These are phyloP conservation scores for Apiospora pterosperma DNA, from an alignment of 2,329 filamentous ascomycete genomes.

Conservation along the genomic window DNA sequence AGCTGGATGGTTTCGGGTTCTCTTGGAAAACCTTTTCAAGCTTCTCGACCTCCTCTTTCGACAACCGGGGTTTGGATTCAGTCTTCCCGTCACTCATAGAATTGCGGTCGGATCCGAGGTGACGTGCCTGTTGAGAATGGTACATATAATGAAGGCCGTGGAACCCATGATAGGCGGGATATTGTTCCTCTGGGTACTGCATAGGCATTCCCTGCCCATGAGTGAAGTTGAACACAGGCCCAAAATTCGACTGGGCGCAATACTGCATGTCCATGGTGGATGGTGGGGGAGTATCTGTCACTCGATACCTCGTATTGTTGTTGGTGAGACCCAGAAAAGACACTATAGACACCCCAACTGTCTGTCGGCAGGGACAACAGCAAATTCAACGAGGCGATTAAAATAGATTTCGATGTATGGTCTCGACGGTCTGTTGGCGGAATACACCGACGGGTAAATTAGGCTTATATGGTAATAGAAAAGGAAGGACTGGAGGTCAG, in stretches of 20 bases:
- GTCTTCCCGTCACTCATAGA: conserved; percentile 25
- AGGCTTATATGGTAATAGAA: conserved; percentile 7
- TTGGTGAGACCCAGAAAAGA: background rate
- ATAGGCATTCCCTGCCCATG: conserved; percentile 20
- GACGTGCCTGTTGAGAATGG: conserved; percentile 22
- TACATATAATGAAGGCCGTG: conserved; percentile 26
- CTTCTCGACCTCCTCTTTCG: conserved; percentile 72
- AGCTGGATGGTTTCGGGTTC: conserved; percentile 63
- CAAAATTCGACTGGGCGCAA: conserved; percentile 20
- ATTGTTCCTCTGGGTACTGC: conserved; percentile 24
- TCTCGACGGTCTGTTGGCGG: background rate
- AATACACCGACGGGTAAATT: background rate
- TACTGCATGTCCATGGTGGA: conserved; percentile 28
- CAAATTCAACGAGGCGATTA: background rate
- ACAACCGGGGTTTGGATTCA: conserved; percentile 55
- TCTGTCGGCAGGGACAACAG: background rate
- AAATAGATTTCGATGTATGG: background rate
- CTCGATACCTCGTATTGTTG: background rate
- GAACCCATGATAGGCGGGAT: conserved; percentile 19
- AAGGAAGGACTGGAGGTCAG: conserved; percentile 32
- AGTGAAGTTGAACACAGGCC: conserved; percentile 22
- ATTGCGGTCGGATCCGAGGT: conserved; percentile 22
- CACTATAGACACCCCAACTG: background rate
- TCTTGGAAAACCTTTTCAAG: conserved; percentile 60
- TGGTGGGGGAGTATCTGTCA: background rate